Evolutionary conservation across 345 rosid genomes (phyloP).

Genomic region (Brassica juncea): DNA sequence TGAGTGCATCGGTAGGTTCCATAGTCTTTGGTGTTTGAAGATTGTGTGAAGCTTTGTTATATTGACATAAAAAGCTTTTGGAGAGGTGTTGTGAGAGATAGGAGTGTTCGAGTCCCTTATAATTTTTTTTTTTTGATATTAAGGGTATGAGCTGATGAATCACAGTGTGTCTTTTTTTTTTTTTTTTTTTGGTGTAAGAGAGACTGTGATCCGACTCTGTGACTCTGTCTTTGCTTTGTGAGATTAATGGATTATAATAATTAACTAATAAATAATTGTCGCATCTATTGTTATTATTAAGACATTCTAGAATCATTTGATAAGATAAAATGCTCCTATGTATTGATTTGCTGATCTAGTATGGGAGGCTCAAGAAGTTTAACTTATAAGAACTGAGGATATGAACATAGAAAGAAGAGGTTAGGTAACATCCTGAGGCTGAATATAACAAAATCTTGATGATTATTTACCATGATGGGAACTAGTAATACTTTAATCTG

Average conservation of each 20-base stretch:
- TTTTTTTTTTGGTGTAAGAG: slow-evolving; percentile 29
- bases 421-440: neutral
- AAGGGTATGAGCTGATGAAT: slow-evolving; percentile 31
- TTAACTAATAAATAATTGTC: neutral
- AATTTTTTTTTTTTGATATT: slow-evolving; percentile 32
- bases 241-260: neutral
- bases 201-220: slow-evolving; percentile 24
- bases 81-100: slow-evolving; percentile 23
- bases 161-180: slow-evolving; percentile 1
- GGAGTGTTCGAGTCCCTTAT: slow-evolving; percentile 26
- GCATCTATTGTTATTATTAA: neutral
- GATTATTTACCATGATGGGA: neutral
- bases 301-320: neutral
- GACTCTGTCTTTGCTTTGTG: neutral
- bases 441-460: neutral
- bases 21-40: slow-evolving; percentile 32
- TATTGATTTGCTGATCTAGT: neutral
- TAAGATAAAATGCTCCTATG: neutral
- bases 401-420: neutral
- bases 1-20: slow-evolving; percentile 20
- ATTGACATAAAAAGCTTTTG: slow-evolving; percentile 11
- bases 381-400: neutral
- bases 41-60: neutral
- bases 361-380: neutral
- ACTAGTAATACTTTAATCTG: neutral